phyloP scores from a whole-genome alignment of 371 early-diverging fungal species.

The Syncephalastrum racemosum region DNA sequence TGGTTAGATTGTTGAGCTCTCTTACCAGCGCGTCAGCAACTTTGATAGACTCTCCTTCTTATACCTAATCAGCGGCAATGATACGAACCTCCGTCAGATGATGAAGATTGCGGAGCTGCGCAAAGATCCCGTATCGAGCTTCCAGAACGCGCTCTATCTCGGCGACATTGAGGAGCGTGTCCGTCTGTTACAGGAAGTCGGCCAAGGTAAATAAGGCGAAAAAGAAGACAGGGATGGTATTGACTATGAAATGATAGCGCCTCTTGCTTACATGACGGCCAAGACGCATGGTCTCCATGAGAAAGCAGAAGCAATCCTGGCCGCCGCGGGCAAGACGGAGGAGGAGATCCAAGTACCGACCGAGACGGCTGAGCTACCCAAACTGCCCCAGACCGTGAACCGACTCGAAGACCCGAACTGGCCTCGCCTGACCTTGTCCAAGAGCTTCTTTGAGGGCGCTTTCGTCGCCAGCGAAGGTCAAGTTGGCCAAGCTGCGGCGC shows the following conservation, averaged over 20 bases:
- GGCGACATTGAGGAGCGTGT: conserved; percentile 89
- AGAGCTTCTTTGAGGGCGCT: conserved; percentile 67
- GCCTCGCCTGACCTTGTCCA: conserved; percentile 80
- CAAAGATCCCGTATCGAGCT: conserved; percentile 80
- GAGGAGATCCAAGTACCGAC: conserved; percentile 62
- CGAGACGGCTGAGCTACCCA: conserved; percentile 44
- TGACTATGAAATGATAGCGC: conserved; percentile 37
- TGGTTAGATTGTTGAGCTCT: conserved; percentile 77
- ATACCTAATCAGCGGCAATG: conserved; percentile 88
- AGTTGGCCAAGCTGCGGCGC: conserved; percentile 29
- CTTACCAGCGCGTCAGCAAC: conserved; percentile 88
- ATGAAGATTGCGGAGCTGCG: conserved; percentile 85
- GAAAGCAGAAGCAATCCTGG: conserved; percentile 80
- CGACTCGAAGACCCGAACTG: conserved; percentile 79
- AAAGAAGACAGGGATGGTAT: neutral
- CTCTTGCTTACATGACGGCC: conserved; percentile 91
- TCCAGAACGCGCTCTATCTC: conserved; percentile 86
- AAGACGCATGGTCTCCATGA: conserved; percentile 84
- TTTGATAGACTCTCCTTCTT: conserved; percentile 92
- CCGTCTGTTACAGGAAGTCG: conserved; percentile 76
- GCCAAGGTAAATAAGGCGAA: conserved; percentile 60
- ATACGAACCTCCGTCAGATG: conserved; percentile 88
- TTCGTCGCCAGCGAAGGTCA: conserved; percentile 45
- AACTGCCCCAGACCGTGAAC: conserved; percentile 65
- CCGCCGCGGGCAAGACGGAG: conserved; percentile 63